Conservation (phyloP, 2,329 filamentous ascomycete species). For the Bertia moriformis region DNA sequence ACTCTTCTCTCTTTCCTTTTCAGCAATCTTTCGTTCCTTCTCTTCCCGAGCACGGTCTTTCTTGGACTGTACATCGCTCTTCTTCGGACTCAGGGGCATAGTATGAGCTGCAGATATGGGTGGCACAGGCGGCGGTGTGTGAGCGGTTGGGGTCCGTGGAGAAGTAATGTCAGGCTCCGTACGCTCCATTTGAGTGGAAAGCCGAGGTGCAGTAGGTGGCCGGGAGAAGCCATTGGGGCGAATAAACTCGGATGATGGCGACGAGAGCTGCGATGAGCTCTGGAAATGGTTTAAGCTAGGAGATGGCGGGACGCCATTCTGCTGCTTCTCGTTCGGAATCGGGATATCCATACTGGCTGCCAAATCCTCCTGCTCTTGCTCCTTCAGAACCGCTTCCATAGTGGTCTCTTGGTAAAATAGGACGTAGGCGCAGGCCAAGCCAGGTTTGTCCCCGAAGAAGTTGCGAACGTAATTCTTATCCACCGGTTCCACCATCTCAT, state of each 20-base stretch:
- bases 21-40: conserved; percentile 1
- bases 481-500: conserved; percentile 96
- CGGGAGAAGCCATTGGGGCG: conserved; percentile 4
- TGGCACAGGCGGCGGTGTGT: background rate
- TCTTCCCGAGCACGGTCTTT: conserved; percentile 2
- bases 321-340: background rate
- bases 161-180: background rate
- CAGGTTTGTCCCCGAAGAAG: conserved; percentile 88
- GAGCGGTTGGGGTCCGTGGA: background rate
- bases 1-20: background rate
- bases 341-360: conserved; percentile 3
- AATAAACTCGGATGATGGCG: background rate
- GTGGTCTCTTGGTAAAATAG: conserved; percentile 84
- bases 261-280: background rate
- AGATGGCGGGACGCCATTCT: background rate
- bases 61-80: conserved; percentile 3
- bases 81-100: conserved; percentile 2
- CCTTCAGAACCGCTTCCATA: background rate
- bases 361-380: background rate
- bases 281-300: background rate
- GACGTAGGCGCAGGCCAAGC: conserved; percentile 87
- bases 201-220: conserved; percentile 2
- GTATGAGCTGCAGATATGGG: background rate
- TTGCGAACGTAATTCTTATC: conserved; percentile 92
- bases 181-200: background rate